Evolutionary conservation across 495 filamentous ascomycete genomes (phyloP), one percentile per base, ranked within the genome.

Genomic region (Xylaria cubensis): DNA sequence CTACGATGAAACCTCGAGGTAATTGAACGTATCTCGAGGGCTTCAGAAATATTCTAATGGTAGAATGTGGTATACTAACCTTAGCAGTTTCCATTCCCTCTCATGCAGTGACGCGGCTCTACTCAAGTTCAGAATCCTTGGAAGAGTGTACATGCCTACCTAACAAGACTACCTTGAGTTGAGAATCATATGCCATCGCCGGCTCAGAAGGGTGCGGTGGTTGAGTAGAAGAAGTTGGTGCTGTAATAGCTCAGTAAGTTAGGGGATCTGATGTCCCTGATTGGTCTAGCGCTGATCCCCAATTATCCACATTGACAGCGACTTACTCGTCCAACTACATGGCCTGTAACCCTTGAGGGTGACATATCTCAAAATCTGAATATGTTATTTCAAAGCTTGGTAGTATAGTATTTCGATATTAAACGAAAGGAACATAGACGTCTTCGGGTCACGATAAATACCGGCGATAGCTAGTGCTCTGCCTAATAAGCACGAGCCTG

Each of bases 211-310:
- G 5, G 5, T 50, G 19, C 8, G 19, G 46, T 50, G 8, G n/a
- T 24, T 51, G 8, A 51, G 48, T 50, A 17, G 17, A 59, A 36
- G 55, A 59, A 36, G 29, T 59, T 53, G 21, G 4, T 15, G 26
- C 3, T 42, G 21, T 21, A 13, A 17, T 2, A 65, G 50, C 15
- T n/a, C 26, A 66, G 29, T 34, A 64, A 24, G 36, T 39, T 12
- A 32, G 48, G 7, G n/a, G 48, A 17, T 4, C 5, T 41, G 21
- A 21, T 53, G n/a, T 64, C 68, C 61, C 36, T 44, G 46, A 55
- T 64, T 19, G 69, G 59, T 21, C 36, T 71, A 71, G 69, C 51
- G 68, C 50, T 0, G 39, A 53, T 39, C 46, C 7, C 69, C 69
- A 53, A 32, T 63, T 34, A 67, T 42, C 65, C 48, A 26, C 50